phyloP scores from a whole-genome alignment of 345 rosid species.

The Populus davidiana region DNA sequence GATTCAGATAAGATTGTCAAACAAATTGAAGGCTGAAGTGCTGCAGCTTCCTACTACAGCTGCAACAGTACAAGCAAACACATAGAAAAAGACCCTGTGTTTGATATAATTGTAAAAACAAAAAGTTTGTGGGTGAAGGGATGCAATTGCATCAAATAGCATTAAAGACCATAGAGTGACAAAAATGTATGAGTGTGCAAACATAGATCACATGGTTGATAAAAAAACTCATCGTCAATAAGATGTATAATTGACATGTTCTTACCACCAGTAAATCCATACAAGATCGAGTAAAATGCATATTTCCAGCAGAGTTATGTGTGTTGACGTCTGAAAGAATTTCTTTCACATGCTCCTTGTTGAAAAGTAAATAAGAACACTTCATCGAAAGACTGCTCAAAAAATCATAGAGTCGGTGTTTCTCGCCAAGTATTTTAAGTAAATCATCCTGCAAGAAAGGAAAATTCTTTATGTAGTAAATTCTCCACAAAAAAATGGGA shows the following conservation, averaged over 20 bases:
- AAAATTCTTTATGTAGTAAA: neutral
- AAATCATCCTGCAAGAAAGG: constrained; percentile 71
- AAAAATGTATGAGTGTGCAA: neutral
- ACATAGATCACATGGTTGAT: neutral
- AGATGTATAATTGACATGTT: constrained; percentile 12
- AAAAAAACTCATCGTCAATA: neutral
- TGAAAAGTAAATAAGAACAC: constrained; percentile 82
- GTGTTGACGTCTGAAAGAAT: constrained; percentile 56
- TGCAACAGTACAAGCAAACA: neutral
- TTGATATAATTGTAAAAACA: neutral
- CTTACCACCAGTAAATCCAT: constrained; percentile 92
- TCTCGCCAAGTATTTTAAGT: constrained; percentile 86
- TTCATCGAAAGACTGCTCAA: constrained; percentile 72
- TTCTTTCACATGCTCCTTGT: constrained; percentile 86
- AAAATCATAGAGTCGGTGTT: constrained; percentile 82
- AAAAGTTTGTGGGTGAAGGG: neutral
- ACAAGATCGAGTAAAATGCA: constrained; percentile 53
- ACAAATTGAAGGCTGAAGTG: neutral
- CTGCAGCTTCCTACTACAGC: neutral
- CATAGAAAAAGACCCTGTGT: neutral
- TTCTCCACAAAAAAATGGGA: neutral
- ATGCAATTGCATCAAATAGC: neutral
- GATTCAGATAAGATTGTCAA: neutral
- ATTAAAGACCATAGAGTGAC: neutral
- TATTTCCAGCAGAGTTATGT: constrained; percentile 64